Base-by-base conservation (phyloP, 345 rosid species). In the Eucalyptus curtisii region DNA sequence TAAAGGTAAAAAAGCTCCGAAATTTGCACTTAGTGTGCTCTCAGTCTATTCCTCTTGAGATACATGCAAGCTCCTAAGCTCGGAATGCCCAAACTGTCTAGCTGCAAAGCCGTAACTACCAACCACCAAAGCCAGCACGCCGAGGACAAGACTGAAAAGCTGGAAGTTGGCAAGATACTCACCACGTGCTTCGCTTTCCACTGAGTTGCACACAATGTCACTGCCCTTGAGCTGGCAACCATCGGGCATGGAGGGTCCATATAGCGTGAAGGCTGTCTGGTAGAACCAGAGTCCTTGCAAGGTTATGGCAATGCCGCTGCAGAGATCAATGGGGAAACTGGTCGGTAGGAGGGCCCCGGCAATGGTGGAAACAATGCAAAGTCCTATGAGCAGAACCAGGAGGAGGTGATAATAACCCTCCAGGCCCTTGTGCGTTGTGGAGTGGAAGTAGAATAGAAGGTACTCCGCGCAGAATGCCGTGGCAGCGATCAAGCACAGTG, bases 231-330 rank as follows among this genome's bases (percentile, higher is more conserved):
- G 92, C 87, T 14, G 87, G 90, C 98, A 97, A 13, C 99, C 99
- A 61, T 93, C 92, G 3, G 98, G 99, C 97, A 96, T 95, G 98
- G 95, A 96, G 88, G 98, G 96, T 57, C 99, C 99, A 86, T 97
- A 97, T 45, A 97, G 97, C 87, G 95, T 94, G 92, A 97, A 96
- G 90, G 99, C 99, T 10, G 99, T 96, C 91, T 96, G 99, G 88
- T 96, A 96, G 92, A 98, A 98, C 99, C 99, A 98, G 45, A 98
- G 96, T 88, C 99, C 99, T 90, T 98, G 99, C 44, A 98, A 96
- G 45, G 98, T 95, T 87, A 96, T 93, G 49, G 97, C 98, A 84
- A 95, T 93, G 88, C 97, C 98, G 44, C 90, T 91, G 87, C 95
- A 93, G 79, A 96, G 89, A 92, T 98, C 99, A 64, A 95, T 89